A percentile compares a stretch with the other conserved stretches of the same genome.
Evolutionary conservation across 768 basidiomycete species (phyloP).

Genomic region (Termitomyces bulborhizus): DNA sequence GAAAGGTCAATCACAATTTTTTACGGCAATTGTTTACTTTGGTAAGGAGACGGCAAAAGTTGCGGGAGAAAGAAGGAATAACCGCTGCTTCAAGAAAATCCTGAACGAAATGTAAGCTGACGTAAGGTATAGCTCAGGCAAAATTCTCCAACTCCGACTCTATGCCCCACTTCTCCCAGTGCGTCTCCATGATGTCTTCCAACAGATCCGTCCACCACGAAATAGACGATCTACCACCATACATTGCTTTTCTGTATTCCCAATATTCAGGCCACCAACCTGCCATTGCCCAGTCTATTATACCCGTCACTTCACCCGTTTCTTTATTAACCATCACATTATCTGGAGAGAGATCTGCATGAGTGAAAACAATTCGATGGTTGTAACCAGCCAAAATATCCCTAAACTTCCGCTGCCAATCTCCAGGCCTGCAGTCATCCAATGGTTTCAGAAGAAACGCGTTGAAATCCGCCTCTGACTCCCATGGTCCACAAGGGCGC

Average conservation of each 20-base stretch:
- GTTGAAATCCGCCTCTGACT: background rate
- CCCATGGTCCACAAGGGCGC: background rate
- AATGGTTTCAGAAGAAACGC: background rate
- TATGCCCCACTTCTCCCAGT: background rate
- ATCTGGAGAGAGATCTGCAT: background rate
- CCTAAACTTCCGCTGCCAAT: background rate
- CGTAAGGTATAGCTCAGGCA: background rate
- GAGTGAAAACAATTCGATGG: conserved; percentile 1
- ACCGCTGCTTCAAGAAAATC: no score
- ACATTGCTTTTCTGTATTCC: conserved; percentile 12
- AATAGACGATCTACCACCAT: background rate
- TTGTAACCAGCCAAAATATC: background rate
- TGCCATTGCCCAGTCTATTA: conserved; percentile 16
- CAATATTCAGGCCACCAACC: conserved; percentile 17
- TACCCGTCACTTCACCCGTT: conserved; percentile 11
- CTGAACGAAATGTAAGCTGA: no score
- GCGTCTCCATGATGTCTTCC: background rate
- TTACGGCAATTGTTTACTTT: no score
- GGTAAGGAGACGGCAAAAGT: no score
- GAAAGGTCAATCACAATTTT: no score
- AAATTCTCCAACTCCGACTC: background rate
- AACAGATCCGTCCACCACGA: background rate
- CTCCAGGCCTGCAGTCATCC: background rate
- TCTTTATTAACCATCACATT: conserved; percentile 2
- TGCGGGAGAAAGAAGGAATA: no score